These are phyloP conservation scores for Paramecium pentaurelia DNA, from an alignment of 73 alveolate genomes.

Conservation along the genomic window DNA sequence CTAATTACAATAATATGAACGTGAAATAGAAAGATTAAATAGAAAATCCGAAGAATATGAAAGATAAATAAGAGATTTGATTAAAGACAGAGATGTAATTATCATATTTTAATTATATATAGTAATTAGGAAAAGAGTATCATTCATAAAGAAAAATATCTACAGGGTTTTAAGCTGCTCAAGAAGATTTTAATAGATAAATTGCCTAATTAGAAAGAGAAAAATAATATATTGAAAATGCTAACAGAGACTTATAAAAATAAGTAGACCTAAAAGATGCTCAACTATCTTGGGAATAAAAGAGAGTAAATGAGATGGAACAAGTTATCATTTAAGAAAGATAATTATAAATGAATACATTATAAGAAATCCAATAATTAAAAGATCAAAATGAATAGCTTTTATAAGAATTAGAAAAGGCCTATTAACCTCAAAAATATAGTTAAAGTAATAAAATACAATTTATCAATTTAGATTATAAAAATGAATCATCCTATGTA, in stretches of 20 bases:
- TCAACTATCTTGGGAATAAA: conserved; percentile 18
- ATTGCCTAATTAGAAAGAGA: conserved; percentile 32
- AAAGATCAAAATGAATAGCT: conserved; percentile 16
- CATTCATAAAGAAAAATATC: not conserved
- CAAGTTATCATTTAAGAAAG: not conserved
- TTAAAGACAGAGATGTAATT: conserved; percentile 26
- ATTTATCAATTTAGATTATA: not conserved
- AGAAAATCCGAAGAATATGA: conserved; percentile 39
- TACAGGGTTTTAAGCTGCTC: not conserved
- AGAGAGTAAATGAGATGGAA: conserved; percentile 30
- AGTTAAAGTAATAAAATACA: not conserved
- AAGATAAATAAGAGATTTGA: conserved; percentile 17
- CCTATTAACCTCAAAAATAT: not conserved
- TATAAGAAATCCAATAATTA: not conserved
- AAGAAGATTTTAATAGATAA: conserved; percentile 35
- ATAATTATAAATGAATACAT: not conserved
- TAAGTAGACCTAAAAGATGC: conserved; percentile 20
- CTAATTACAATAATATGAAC: not conserved
- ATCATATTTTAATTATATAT: not conserved
- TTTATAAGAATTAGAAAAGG: not conserved
- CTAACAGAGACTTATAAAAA: conserved; percentile 32
- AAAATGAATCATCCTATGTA: not conserved
- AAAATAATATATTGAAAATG: not conserved
- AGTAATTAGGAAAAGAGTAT: conserved; percentile 19
- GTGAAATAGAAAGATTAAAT: conserved; percentile 22